phyloP scores from a whole-genome alignment of 2,329 filamentous ascomycete genomes.

The Colletotrichum spaethianum region DNA sequence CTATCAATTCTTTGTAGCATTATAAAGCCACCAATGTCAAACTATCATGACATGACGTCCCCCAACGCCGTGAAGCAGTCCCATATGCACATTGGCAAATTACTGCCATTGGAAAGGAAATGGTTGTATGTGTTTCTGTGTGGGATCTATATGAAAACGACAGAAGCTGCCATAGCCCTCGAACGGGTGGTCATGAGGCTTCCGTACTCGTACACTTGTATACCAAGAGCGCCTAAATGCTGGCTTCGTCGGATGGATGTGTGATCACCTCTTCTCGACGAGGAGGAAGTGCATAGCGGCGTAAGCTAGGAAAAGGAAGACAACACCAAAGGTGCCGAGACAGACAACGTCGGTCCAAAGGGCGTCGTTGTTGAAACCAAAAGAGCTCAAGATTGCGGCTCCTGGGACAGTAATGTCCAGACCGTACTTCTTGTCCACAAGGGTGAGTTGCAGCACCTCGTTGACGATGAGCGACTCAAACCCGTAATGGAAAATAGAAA shows the following conservation, averaged over 20 bases:
- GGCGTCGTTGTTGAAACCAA: conserved; percentile 91
- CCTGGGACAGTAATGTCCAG: conserved; percentile 97
- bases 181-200: conserved; percentile 1
- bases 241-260: not conserved
- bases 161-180: conserved; percentile 25
- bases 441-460: conserved; percentile 89
- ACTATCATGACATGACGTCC: conserved; percentile 18
- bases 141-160: conserved; percentile 34
- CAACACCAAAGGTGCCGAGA: conserved; percentile 83
- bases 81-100: conserved; percentile 36
- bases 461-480: conserved; percentile 98
- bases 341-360: conserved; percentile 89
- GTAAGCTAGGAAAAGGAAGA: conserved; percentile 91
- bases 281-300: conserved; percentile 93
- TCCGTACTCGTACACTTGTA: conserved; percentile 38
- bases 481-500: conserved; percentile 98
- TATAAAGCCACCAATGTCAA: conserved; percentile 36
- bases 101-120: conserved; percentile 27
- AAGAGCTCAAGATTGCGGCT: conserved; percentile 92
- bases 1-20: conserved; percentile 41
- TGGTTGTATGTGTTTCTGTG: conserved; percentile 28
- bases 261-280: conserved; percentile 83
- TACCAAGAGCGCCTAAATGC: conserved; percentile 7
- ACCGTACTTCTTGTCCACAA: conserved; percentile 95
- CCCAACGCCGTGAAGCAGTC: conserved; percentile 27